These are phyloP conservation scores for Byssothecium circinans DNA, from an alignment of 2,329 filamentous ascomycete genomes.

Conservation along the genomic window DNA sequence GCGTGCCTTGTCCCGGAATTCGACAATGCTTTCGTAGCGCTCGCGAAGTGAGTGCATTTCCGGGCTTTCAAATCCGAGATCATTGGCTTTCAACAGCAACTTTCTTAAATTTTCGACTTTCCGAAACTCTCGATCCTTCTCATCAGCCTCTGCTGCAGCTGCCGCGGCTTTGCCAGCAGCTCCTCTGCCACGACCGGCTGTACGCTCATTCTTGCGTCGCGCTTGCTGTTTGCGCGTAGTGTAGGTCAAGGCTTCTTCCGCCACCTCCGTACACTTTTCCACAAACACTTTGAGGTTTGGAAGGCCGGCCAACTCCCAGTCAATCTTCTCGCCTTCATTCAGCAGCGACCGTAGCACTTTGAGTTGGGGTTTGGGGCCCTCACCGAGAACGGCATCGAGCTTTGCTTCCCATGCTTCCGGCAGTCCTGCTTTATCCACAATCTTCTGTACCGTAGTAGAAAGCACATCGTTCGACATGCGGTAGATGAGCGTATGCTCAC, in stretches of 20 bases:
- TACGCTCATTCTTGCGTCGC: constrained; percentile 89
- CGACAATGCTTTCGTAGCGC: constrained; percentile 78
- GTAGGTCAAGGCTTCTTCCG: constrained; percentile 94
- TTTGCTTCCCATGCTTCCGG: constrained; percentile 92
- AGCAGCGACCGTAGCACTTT: constrained; percentile 83
- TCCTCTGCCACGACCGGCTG: constrained; percentile 73
- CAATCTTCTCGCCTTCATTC: constrained; percentile 93
- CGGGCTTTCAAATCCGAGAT: constrained; percentile 88
- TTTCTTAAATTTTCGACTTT: constrained; percentile 87
- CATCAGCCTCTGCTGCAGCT: constrained; percentile 74
- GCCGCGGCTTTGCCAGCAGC: constrained; percentile 56
- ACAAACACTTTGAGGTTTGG: constrained; percentile 84
- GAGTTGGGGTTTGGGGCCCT: constrained; percentile 80
- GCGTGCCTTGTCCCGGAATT: constrained; percentile 77
- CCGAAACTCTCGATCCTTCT: constrained; percentile 79
- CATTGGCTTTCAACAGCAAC: constrained; percentile 79
- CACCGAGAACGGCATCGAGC: constrained; percentile 79
- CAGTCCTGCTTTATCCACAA: constrained; percentile 80
- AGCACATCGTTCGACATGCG: constrained; percentile 76
- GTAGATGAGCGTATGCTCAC: constrained; percentile 73
- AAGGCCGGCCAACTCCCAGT: constrained; percentile 82
- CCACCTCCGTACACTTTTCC: constrained; percentile 95
- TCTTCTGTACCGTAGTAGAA: constrained; percentile 67
- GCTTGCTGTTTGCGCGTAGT: constrained; percentile 97
- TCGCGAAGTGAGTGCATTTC: constrained; percentile 87